Evolutionary conservation across 768 basidiomycete genomes (phyloP).

Genomic region (Phlegmacium glaucopus): DNA sequence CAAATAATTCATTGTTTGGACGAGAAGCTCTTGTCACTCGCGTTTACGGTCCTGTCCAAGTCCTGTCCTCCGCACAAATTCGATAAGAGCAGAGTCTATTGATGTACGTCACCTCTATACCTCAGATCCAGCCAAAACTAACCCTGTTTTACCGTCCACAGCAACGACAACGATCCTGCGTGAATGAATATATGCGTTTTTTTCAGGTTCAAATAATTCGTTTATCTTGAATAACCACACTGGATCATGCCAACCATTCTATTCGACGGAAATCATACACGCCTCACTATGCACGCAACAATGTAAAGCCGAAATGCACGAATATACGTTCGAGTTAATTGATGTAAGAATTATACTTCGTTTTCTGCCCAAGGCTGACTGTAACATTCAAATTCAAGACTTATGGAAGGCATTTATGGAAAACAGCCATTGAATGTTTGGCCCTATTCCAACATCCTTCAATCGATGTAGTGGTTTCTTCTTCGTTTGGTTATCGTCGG

Average conservation of each 20-base stretch:
- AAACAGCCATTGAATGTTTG: slow-evolving; percentile 63
- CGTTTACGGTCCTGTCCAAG: too few species aligned
- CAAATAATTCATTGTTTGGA: too few species aligned
- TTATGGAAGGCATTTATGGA: slow-evolving; percentile 54
- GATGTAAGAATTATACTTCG: slow-evolving; percentile 36
- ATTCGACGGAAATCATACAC: slow-evolving; percentile 74
- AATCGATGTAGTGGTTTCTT: slow-evolving; percentile 68
- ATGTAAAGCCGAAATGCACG: slow-evolving; percentile 66
- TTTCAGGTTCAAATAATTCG: slow-evolving; percentile 16
- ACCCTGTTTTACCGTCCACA: slow-evolving; percentile 27
- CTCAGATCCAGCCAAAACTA: slow-evolving; percentile 13
- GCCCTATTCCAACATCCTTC: slow-evolving; percentile 73
- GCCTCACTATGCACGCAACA: slow-evolving; percentile 65
- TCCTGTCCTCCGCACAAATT: too few species aligned
- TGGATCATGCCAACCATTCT: slow-evolving; percentile 67
- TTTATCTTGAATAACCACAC: slow-evolving; percentile 64
- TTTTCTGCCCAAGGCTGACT: slow-evolving; percentile 5
- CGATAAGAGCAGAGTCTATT: slow-evolving; percentile 75
- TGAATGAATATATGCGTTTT: slow-evolving; percentile 43
- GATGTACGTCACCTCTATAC: slow-evolving; percentile 49
- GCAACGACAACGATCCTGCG: slow-evolving; percentile 86
- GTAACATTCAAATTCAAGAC: slow-evolving; percentile 42
- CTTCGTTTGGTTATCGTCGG: slow-evolving; percentile 73
- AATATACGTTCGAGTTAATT: slow-evolving; percentile 58
- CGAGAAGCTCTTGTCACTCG: too few species aligned